A percentile compares a stretch with the other conserved stretches of the same genome.
Conservation (phyloP, 169 alveolate species). For the Plasmodium relictum region DNA sequence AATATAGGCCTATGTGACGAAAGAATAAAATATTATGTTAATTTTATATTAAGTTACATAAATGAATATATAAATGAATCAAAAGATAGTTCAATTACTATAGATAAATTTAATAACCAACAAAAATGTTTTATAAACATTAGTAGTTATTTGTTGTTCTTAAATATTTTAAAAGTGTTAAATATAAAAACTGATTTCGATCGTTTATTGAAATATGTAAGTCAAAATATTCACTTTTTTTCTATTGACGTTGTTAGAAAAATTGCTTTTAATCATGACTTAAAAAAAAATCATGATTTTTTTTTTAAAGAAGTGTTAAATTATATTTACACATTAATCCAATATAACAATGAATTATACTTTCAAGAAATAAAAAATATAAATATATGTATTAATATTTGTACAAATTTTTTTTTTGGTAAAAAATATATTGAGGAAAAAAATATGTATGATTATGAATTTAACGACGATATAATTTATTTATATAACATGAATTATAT, state of each 20-base stretch:
- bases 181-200: slow-evolving; percentile 30
- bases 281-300: slow-evolving; percentile 17
- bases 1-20: slow-evolving; percentile 40
- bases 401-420: slow-evolving; percentile 53
- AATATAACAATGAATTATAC: slow-evolving; percentile 40
- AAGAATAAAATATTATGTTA: slow-evolving; percentile 40
- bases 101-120: background rate
- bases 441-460: slow-evolving; percentile 24
- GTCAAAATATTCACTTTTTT: slow-evolving; percentile 57
- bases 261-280: slow-evolving; percentile 42
- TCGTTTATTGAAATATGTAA: slow-evolving; percentile 33
- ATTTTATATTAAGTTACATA: slow-evolving; percentile 12
- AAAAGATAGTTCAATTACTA: no score
- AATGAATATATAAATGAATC: slow-evolving; percentile 22
- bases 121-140: slow-evolving; percentile 19
- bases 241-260: slow-evolving; percentile 43
- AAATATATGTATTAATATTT: slow-evolving; percentile 55
- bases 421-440: slow-evolving; percentile 18
- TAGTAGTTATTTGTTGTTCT: slow-evolving; percentile 33
- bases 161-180: slow-evolving; percentile 39
- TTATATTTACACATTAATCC: slow-evolving; percentile 55
- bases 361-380: slow-evolving; percentile 44
- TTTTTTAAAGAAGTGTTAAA: slow-evolving; percentile 58
- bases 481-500: slow-evolving; percentile 60
- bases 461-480: slow-evolving; percentile 44